Base-by-base conservation (phyloP, 371 early-diverging fungal species). In the Batrachochytrium dendrobatidis region DNA sequence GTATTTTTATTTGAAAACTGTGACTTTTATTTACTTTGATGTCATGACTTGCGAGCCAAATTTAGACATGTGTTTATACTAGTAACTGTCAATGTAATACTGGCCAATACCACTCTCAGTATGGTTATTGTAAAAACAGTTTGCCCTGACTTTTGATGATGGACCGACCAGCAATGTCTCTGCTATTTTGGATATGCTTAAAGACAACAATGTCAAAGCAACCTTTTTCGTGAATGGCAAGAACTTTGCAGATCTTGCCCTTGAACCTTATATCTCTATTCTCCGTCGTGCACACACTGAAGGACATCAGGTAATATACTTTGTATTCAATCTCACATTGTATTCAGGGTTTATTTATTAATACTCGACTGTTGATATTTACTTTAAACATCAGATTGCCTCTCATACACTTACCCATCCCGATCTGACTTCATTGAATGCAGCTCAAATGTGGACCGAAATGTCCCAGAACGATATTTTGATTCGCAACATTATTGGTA, bases 141-240 rank as follows among this genome's bases (percentile, higher is more conserved):
- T 46, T 18, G 48, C 48, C 7, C 53, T 60, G 26, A 60, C 60
- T 10, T 84, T 82, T 70, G 88, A 88, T 53, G 86, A 88, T 58
- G 88, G 86, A 5, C 83, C 83, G 10, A 68, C 53, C 12, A 20
- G 46, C 3, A 75, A 70, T 31, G 82, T 82, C 3, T 43, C 20
- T 20, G 65, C 74, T 15, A 59, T 86, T 0, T 62, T 89, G 7
- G 75, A 78, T 33, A 56, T 67, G 15, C 63, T 87, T 28, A 71
- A 72, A 29, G 35, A 57, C 4, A 33, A 68, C 20, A 46, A 71
- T 25, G 63, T 77, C 52, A 83, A 77, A 53, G 86, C 76, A 0
- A 89, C 88, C 0, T 87, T 86, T 63, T 89, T 85, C 65, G 66
- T 86, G 18, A 78, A 83, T 66, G 88, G 87, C 7, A 31, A 39